Conservation (phyloP, 352 stramenopile genomes). For the Phytophthora multivora region DNA sequence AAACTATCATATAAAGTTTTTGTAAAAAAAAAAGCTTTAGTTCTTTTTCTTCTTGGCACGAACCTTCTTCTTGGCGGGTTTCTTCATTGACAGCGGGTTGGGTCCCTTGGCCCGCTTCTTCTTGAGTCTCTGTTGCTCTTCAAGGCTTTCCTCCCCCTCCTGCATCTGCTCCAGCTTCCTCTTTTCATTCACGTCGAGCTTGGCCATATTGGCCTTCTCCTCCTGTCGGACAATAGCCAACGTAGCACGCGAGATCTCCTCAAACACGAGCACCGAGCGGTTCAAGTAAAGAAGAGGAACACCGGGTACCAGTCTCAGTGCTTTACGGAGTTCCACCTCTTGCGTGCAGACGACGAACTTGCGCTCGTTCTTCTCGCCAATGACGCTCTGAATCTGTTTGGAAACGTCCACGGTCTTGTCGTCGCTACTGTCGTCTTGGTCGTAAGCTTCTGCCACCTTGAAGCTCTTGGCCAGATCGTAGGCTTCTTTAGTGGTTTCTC, state of each 20-base stretch:
- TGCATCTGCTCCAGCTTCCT: slow-evolving; percentile 70
- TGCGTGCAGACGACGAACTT: slow-evolving; percentile 88
- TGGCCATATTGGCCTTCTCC: slow-evolving; percentile 71
- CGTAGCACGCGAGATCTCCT: slow-evolving; percentile 81
- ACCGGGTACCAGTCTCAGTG: slow-evolving; percentile 64
- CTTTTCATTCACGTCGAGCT: slow-evolving; percentile 78
- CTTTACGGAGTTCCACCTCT: slow-evolving; percentile 82
- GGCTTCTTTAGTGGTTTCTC: slow-evolving; percentile 59
- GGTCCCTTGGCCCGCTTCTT: slow-evolving; percentile 69
- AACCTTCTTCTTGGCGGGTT: slow-evolving; percentile 78
- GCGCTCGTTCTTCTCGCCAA: slow-evolving; percentile 76
- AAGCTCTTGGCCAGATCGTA: slow-evolving; percentile 76
- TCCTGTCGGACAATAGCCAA: slow-evolving; percentile 82
- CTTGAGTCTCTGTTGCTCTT: slow-evolving; percentile 41
- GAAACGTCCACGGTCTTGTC: slow-evolving; percentile 52
- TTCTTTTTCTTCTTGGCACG: slow-evolving; percentile 78
- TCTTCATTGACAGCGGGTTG: slow-evolving; percentile 84
- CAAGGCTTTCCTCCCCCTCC: slow-evolving; percentile 11
- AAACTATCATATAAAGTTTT: slow-evolving; percentile 17
- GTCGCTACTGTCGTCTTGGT: slow-evolving; percentile 28
- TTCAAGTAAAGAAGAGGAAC: slow-evolving; percentile 89
- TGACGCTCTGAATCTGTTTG: slow-evolving; percentile 53
- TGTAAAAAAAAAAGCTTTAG: slow-evolving; percentile 12
- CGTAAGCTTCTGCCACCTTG: slow-evolving; percentile 56
- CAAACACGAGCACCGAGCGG: slow-evolving; percentile 87